Evolutionary conservation across 768 basidiomycete genomes (phyloP), one percentile per base, ranked within the genome.

Genomic region (Russula sp.): DNA sequence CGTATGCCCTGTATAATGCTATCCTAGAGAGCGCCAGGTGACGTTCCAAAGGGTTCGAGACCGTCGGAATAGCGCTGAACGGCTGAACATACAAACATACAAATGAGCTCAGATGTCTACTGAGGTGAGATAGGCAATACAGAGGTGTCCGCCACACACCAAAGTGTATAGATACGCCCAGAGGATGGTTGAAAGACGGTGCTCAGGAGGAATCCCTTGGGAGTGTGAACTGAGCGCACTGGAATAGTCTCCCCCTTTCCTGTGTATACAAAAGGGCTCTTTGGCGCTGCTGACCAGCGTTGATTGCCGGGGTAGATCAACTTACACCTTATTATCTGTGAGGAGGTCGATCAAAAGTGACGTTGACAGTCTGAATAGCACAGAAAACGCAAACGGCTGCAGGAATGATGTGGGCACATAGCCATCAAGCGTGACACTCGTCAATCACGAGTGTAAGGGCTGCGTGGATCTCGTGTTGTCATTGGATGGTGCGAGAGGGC

Each of bases 261-360:
- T 18, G 13, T 39, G 57, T 22, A 42, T 16, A 14, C n/a, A 6
- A 13, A 6, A 18, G 20, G 32, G n/a, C 32, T 11, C 35, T 13
- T 7, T 27, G 61, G 39, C 56, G 44, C 31, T 63, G 53, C 55
- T 47, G 57, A 63, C 44, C 13, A 27, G 50, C 1, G 50, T 57
- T 58, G 56, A 63, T 51, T 10, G 32, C 55, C 49, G n/a, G 20
- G 1, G 18, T 18, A 6, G 7, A 37, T 3, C 27, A n/a, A 27
- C 27, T 27, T 32, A 18, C 53, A 63, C 57, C 56, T 63, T 63
- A 63, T 48, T 27, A 42, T 27, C 40, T 18, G 39, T 7, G 34
- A 50, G 49, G 40, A 31, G 22, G 44, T 47, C 10, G 27, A 40
- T 58, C 57, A 48, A 48, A 20, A 44, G 35, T 47, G 56, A 47